Evolutionary conservation across 257 asterid species (phyloP).

Genomic region (Fraxinus anomala): DNA sequence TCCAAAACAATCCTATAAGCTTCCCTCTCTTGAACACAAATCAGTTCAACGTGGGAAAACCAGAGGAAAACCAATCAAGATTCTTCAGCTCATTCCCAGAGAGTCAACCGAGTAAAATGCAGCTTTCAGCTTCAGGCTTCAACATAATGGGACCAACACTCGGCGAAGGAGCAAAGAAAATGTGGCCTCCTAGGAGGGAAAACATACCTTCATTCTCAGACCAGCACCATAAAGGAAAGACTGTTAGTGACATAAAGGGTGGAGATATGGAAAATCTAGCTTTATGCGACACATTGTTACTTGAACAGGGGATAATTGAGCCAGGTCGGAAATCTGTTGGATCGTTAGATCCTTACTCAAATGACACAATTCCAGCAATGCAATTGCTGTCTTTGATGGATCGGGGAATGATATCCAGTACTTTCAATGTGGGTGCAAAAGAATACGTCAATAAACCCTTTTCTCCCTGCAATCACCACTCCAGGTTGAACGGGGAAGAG

Average conservation of each 20-base stretch:
- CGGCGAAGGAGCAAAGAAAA: constrained; percentile 29
- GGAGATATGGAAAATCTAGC: constrained; percentile 30
- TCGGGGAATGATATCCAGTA: constrained; percentile 36
- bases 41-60: constrained; percentile 24
- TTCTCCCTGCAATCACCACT: constrained; percentile 49
- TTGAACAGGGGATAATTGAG: constrained; percentile 30
- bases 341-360: constrained; percentile 50
- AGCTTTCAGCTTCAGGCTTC: constrained; percentile 38
- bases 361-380: constrained; percentile 77
- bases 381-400: constrained; percentile 79
- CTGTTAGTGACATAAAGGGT: constrained; percentile 29
- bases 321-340: constrained; percentile 29
- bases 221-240: constrained; percentile 35
- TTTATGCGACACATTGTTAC: constrained; percentile 5
- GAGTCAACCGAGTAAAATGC: constrained; percentile 42
- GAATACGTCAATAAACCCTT: constrained; percentile 45
- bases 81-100: constrained; percentile 38
- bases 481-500: constrained; percentile 41
- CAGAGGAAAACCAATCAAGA: constrained; percentile 38
- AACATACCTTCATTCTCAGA: constrained; percentile 34
- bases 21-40: constrained; percentile 32
- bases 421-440: constrained; percentile 39
- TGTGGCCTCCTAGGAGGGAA: constrained; percentile 40
- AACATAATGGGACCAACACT: constrained; percentile 30
- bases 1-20: constrained; percentile 18